Conservation (phyloP, 2,329 filamentous ascomycete species). For the Epichloe uncinata region DNA sequence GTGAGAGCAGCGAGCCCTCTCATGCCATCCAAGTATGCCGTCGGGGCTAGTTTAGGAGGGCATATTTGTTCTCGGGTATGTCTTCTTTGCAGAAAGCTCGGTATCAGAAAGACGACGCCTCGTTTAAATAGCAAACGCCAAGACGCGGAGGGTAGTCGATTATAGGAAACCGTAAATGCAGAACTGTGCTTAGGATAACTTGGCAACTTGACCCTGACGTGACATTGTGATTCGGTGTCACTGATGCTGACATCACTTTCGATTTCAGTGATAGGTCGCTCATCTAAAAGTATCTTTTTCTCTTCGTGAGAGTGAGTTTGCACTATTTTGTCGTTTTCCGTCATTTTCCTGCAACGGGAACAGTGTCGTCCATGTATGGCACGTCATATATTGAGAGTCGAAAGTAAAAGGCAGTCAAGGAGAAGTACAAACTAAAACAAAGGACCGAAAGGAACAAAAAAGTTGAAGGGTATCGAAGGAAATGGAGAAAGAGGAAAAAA, state of each 20-base stretch:
- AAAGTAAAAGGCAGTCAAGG: not conserved
- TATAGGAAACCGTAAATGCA: constrained; percentile 16
- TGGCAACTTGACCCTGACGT: constrained; percentile 11
- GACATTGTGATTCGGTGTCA: constrained; percentile 24
- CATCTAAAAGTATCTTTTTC: constrained; percentile 31
- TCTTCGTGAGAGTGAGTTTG: constrained; percentile 28
- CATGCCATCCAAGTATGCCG: constrained; percentile 45
- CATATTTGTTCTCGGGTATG: constrained; percentile 27
- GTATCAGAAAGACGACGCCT: constrained; percentile 32
- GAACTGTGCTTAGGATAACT: constrained; percentile 8
- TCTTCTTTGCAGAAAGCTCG: constrained; percentile 37
- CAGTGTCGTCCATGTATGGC: not conserved
- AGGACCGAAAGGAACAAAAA: not conserved
- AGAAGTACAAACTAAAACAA: not conserved
- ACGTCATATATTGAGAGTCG: not conserved
- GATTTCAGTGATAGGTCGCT: constrained; percentile 28
- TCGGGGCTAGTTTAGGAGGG: constrained; percentile 32
- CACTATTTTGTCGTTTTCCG: constrained; percentile 21
- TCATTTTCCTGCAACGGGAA: constrained; percentile 24
- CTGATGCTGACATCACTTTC: constrained; percentile 28
- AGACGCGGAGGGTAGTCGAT: constrained; percentile 19
- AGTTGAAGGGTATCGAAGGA: not conserved
- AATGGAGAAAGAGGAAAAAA: not conserved
- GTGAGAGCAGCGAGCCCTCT: constrained; percentile 41
- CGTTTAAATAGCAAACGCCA: constrained; percentile 26